Conservation (phyloP, 2,329 filamentous ascomycete genomes). For the Ceratocystis ficicola region DNA sequence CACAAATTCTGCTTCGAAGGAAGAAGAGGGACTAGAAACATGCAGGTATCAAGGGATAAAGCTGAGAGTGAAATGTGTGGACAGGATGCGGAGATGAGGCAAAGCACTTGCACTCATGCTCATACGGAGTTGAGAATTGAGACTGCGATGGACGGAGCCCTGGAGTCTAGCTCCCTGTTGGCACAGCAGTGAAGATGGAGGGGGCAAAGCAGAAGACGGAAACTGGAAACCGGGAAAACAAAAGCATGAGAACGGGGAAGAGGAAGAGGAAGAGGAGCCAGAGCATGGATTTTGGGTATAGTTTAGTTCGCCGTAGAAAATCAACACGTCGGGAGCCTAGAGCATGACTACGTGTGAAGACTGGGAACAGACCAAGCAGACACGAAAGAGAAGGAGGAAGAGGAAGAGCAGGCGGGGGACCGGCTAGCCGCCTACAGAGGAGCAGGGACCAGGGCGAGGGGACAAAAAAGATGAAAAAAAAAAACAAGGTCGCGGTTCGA, state of each 20-base stretch:
- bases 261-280: background rate
- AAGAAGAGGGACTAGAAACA: slow-evolving; percentile 8
- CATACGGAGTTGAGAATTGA: background rate
- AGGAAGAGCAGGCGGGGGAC: background rate
- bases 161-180: background rate
- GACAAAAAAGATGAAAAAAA: background rate
- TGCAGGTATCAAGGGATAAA: slow-evolving; percentile 10
- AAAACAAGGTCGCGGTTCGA: background rate
- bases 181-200: background rate
- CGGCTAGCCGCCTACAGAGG: background rate
- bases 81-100: too few species aligned
- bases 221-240: background rate
- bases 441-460: background rate
- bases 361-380: background rate
- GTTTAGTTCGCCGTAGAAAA: background rate
- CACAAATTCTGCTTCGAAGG: background rate
- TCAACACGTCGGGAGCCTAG: background rate
- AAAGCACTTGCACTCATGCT: background rate
- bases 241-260: background rate
- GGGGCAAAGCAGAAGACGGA: background rate
- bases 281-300: background rate
- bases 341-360: background rate
- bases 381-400: background rate
- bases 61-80: background rate
- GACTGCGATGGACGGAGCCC: background rate